These are phyloP conservation scores for Sarcodon aspratus DNA, from an alignment of 768 basidiomycete genomes.

Conservation along the genomic window DNA sequence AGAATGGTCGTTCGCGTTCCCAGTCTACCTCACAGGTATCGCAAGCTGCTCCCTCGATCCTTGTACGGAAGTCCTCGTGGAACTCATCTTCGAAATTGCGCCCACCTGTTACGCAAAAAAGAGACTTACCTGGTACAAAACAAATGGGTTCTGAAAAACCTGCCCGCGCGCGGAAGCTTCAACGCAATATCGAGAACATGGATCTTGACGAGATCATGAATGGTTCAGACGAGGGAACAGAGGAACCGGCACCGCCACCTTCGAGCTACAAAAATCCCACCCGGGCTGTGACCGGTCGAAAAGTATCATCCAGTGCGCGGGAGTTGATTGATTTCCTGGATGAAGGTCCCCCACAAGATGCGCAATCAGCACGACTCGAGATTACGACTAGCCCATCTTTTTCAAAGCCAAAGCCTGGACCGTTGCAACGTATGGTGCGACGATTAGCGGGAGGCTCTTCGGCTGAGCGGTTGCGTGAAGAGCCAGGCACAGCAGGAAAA, in stretches of 20 bases:
- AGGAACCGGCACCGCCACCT: not conserved
- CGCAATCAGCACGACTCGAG: conserved; percentile 24
- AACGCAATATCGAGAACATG: conserved; percentile 52
- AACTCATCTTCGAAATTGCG: conserved; percentile 2
- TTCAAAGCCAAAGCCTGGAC: conserved; percentile 31
- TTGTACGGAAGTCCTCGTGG: conserved; percentile 2
- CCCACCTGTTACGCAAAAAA: not conserved
- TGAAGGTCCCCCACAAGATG: conserved; percentile 40
- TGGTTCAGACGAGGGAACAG: conserved; percentile 52
- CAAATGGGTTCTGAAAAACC: conserved; percentile 21
- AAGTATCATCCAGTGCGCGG: conserved; percentile 32
- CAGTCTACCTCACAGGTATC: conserved; percentile 9
- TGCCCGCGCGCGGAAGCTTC: conserved; percentile 37
- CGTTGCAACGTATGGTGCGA: conserved; percentile 77
- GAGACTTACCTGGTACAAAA: not conserved
- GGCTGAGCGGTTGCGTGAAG: conserved; percentile 19
- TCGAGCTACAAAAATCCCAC: not conserved
- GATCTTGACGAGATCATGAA: conserved; percentile 71
- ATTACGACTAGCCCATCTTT: conserved; percentile 28
- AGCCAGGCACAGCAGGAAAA: conserved; percentile 13
- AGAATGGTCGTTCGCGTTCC: conserved; percentile 8
- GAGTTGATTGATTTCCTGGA: conserved; percentile 49
- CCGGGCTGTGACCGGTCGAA: not conserved
- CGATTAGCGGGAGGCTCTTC: conserved; percentile 37
- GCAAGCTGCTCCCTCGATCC: conserved; percentile 1